These are phyloP conservation scores for Mrakia frigida DNA, from an alignment of 768 basidiomycete genomes.

Conservation along the genomic window DNA sequence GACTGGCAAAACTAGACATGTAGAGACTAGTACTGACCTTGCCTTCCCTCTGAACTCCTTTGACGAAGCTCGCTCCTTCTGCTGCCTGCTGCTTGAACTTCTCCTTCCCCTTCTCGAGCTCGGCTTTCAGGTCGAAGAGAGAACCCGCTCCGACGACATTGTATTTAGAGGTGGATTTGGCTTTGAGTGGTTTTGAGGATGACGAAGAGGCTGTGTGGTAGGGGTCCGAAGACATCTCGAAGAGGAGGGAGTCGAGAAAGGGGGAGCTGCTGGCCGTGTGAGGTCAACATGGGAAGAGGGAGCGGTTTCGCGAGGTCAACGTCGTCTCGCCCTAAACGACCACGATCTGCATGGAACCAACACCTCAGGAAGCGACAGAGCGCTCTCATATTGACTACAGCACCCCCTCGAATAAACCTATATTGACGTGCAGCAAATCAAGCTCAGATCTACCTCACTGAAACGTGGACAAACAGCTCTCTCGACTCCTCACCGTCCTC, in stretches of 20 bases:
- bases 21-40: conserved; percentile 52
- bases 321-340: neutral
- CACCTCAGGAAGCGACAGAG: neutral
- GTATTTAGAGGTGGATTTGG: conserved; percentile 25
- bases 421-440: too few relatives aligned
- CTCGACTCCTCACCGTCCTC: too few relatives aligned
- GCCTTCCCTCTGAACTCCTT: conserved; percentile 61
- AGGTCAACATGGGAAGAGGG: too few relatives aligned
- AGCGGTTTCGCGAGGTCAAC: neutral
- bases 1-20: conserved; percentile 8
- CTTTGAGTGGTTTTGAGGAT: neutral
- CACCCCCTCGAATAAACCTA: too few relatives aligned
- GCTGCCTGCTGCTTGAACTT: conserved; percentile 62
- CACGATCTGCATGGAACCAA: neutral
- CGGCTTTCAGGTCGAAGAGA: conserved; percentile 73
- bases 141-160: conserved; percentile 45
- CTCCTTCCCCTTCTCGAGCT: conserved; percentile 54
- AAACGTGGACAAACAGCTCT: too few relatives aligned
- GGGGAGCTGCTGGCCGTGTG: too few relatives aligned
- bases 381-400: neutral
- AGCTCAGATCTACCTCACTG: too few relatives aligned
- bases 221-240: neutral
- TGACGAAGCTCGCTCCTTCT: conserved; percentile 53
- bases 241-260: neutral
- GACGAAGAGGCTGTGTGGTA: conserved; percentile 10